A percentile compares a stretch with the other conserved stretches of the same genome.
phyloP scores from a whole-genome alignment of 805 yeast genomes.

The Hanseniaspora valbyensis region DNA sequence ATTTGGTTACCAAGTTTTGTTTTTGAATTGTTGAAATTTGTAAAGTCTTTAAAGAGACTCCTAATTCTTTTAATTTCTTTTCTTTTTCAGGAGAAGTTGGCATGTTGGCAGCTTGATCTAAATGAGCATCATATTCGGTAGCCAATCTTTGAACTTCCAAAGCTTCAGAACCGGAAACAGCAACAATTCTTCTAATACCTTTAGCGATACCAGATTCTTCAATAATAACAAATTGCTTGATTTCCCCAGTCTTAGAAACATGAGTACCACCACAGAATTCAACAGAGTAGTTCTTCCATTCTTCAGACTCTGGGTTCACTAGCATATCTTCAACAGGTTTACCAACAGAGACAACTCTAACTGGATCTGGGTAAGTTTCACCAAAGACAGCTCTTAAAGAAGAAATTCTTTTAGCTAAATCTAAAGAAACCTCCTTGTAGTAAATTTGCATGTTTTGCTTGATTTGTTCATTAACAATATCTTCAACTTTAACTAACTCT shows the following conservation, averaged over 20 bases:
- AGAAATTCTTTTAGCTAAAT: constrained; percentile 56
- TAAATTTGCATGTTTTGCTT: constrained; percentile 61
- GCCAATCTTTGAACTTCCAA: constrained; percentile 82
- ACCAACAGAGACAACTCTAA: constrained; percentile 94
- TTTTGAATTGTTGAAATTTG: constrained; percentile 73
- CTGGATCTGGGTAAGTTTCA: constrained; percentile 98
- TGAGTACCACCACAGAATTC: constrained; percentile 99
- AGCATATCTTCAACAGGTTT: constrained; percentile 74
- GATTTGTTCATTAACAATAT: constrained; percentile 59
- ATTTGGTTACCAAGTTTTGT: constrained; percentile 60
- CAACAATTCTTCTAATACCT: constrained; percentile 96
- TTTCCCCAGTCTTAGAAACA: constrained; percentile 82
- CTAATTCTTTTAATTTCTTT: constrained; percentile 66
- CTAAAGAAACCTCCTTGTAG: constrained; percentile 71
- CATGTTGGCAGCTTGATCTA: constrained; percentile 49
- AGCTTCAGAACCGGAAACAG: constrained; percentile 88
- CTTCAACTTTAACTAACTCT: constrained; percentile 69
- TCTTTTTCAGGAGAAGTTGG: constrained; percentile 72
- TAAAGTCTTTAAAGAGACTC: constrained; percentile 73
- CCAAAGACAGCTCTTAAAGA: constrained; percentile 98
- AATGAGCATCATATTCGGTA: constrained; percentile 49
- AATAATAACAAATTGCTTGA: constrained; percentile 74
- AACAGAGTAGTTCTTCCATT: constrained; percentile 70
- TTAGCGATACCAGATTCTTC: constrained; percentile 98
- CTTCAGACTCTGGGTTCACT: constrained; percentile 52